Percentiles rank a stretch among this genome's conserved stretches.
Conservation (phyloP, 2,329 filamentous ascomycete genomes). For the Akanthomyces muscarius region DNA sequence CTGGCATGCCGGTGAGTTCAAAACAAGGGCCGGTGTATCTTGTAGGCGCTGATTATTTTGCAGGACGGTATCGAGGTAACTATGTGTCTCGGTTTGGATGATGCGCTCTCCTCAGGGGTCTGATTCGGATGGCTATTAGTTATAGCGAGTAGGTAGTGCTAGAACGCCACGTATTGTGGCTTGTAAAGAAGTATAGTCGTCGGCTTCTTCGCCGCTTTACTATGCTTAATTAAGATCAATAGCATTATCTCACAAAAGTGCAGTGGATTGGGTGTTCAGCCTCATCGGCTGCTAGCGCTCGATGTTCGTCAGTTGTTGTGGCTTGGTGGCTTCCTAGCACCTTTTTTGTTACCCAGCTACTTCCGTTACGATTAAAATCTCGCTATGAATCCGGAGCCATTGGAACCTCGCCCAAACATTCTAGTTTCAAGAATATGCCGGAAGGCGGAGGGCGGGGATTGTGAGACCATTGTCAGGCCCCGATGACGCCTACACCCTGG, state of each 20-base stretch:
- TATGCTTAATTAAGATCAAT: no score
- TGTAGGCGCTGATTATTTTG: background rate
- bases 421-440: background rate
- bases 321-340: no score
- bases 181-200: no score
- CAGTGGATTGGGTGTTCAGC: no score
- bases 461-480: background rate
- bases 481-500: background rate
- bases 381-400: background rate
- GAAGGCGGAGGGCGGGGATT: background rate
- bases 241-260: no score
- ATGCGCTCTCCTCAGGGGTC: background rate
- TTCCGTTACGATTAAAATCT: background rate
- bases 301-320: no score
- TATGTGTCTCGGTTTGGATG: conserved; percentile 42
- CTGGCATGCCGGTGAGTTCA: conserved; percentile 56
- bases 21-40: background rate
- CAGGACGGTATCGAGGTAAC: conserved; percentile 67
- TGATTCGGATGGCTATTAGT: no score
- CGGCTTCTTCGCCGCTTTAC: no score
- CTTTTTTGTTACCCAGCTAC: background rate
- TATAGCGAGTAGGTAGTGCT: background rate
- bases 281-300: no score
- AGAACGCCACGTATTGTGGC: background rate
- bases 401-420: background rate